Percentiles rank a stretch among this genome's conserved stretches.
phyloP scores from a whole-genome alignment of 2,329 filamentous ascomycete species.

The Botryotinia convoluta region DNA sequence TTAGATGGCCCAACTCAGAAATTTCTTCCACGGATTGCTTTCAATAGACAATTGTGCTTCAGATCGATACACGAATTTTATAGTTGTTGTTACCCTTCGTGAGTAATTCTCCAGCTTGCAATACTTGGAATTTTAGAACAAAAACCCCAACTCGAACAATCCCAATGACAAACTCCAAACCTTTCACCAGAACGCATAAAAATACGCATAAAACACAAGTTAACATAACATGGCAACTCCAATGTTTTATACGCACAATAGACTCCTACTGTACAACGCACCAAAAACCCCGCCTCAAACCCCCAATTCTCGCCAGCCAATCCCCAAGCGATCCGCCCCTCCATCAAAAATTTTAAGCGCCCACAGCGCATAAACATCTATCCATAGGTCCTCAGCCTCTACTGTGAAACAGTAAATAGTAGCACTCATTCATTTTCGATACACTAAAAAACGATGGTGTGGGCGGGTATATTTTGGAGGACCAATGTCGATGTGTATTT shows the following conservation, averaged over 20 bases:
- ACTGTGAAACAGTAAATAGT: not conserved
- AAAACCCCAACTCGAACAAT: not conserved
- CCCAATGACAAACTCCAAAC: not conserved
- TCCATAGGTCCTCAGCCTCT: not conserved
- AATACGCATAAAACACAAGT: not conserved
- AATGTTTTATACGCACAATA: not conserved
- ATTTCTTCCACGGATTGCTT: not conserved
- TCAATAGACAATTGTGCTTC: not conserved
- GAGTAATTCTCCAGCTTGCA: not conserved
- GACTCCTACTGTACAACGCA: not conserved
- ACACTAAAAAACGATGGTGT: not conserved
- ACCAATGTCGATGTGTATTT: not conserved
- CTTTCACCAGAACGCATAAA: not conserved
- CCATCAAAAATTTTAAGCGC: conserved; percentile 1
- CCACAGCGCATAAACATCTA: not conserved
- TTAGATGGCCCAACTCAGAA: not conserved
- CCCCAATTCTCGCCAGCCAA: not conserved
- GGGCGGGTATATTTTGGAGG: not conserved
- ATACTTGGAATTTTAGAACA: not conserved
- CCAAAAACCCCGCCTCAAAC: not conserved
- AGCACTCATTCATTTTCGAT: not conserved
- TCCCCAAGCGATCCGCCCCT: not conserved
- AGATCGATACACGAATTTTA: not conserved
- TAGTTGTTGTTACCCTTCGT: not conserved
- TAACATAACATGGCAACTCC: not conserved